Evolutionary conservation across 345 rosid species (phyloP).

Genomic region (Aquilaria sinensis): DNA sequence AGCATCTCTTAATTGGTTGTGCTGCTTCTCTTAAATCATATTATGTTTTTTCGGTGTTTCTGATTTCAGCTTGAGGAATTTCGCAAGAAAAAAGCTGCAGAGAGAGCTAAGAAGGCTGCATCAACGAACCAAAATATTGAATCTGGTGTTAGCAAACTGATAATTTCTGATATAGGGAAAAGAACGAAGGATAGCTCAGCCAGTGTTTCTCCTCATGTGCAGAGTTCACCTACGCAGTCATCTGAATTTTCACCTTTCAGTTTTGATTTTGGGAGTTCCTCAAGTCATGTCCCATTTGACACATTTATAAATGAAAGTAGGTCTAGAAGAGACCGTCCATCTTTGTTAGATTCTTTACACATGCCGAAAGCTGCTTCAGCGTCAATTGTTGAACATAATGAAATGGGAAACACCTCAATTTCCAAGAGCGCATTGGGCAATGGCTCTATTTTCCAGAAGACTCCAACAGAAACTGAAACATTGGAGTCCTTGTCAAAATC

Average conservation of each 20-base stretch:
- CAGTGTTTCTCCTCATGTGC: slow-evolving; percentile 28
- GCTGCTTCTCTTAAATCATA: too few relatives aligned
- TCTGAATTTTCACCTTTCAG: slow-evolving; percentile 39
- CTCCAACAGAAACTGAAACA: slow-evolving; percentile 25
- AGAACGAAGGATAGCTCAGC: slow-evolving; percentile 38
- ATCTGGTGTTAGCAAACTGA: slow-evolving; percentile 28
- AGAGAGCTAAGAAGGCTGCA: slow-evolving; percentile 60
- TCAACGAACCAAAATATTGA: slow-evolving; percentile 27
- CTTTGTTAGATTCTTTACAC: slow-evolving; percentile 85
- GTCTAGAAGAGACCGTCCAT: slow-evolving; percentile 67
- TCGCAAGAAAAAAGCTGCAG: slow-evolving; percentile 94
- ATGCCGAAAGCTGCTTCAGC: slow-evolving; percentile 46
- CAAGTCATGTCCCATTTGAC: slow-evolving; percentile 23
- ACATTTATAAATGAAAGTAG: slow-evolving; percentile 41
- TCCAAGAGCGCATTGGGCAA: slow-evolving; percentile 28
- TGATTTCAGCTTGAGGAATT: slow-evolving; percentile 84
- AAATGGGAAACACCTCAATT: slow-evolving; percentile 26
- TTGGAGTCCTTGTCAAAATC: slow-evolving; percentile 27
- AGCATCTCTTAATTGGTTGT: too few relatives aligned
- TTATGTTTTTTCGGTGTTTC: neutral
- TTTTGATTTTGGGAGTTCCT: slow-evolving; percentile 39
- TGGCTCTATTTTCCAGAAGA: slow-evolving; percentile 29
- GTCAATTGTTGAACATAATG: slow-evolving; percentile 31
- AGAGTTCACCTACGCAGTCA: slow-evolving; percentile 24
- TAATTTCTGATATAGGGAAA: slow-evolving; percentile 24